phyloP scores from a whole-genome alignment of 768 basidiomycete species.

The Tricholoma saponaceum region DNA sequence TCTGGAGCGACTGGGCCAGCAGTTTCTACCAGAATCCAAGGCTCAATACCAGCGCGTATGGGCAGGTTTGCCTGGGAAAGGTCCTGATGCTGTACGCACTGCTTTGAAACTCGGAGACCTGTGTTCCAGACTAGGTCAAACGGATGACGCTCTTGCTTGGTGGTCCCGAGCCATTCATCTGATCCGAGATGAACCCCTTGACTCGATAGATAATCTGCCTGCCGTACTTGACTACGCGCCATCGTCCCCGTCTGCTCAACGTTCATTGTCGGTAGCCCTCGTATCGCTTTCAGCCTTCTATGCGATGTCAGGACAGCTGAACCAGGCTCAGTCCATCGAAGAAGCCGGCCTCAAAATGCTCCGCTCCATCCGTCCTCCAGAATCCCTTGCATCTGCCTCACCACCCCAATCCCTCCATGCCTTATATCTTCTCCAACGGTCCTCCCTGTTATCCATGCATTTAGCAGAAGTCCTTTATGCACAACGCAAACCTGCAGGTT shows the following conservation, averaged over 20 bases:
- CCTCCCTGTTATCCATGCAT: constrained; percentile 69
- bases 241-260: constrained; percentile 58
- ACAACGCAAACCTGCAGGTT: constrained; percentile 30
- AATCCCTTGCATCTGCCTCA: constrained; percentile 38
- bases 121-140: constrained; percentile 48
- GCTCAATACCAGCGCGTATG: constrained; percentile 57
- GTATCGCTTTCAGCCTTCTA: constrained; percentile 72
- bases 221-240: constrained; percentile 39
- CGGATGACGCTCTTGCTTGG: constrained; percentile 57
- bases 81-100: constrained; percentile 44
- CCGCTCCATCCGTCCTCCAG: constrained; percentile 47
- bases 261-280: constrained; percentile 54
- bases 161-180: constrained; percentile 59
- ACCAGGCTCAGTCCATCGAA: constrained; percentile 52
- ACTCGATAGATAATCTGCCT: constrained; percentile 13
- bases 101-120: constrained; percentile 70
- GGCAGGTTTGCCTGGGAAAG: constrained; percentile 36
- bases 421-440: constrained; percentile 66
- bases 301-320: constrained; percentile 53
- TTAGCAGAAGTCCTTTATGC: constrained; percentile 70
- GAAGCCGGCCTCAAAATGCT: constrained; percentile 52
- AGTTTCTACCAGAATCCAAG: constrained; percentile 50
- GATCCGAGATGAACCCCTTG: constrained; percentile 26
- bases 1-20: constrained; percentile 57
- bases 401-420: constrained; percentile 60